A percentile compares a stretch with the other conserved stretches of the same genome.
Conservation (phyloP, 2,329 filamentous ascomycete genomes). For the Fusarium equiseti region DNA sequence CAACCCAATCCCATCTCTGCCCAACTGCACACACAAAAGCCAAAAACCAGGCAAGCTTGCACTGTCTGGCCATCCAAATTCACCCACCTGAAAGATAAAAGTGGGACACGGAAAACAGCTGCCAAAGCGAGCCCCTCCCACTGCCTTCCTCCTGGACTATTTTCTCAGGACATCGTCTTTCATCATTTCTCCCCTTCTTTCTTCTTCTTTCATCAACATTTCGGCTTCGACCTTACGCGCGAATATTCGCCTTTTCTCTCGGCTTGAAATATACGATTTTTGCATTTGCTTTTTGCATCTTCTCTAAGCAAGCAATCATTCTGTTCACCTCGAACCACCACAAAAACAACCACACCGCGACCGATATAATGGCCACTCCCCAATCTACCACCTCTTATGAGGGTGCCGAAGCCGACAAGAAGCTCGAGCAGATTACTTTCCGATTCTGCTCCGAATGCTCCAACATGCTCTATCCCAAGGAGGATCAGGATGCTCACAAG, state of each 20-base stretch:
- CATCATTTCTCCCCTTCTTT: slow-evolving; percentile 16
- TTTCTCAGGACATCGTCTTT: slow-evolving; percentile 25
- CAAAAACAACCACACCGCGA: slow-evolving; percentile 23
- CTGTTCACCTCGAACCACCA: slow-evolving; percentile 12
- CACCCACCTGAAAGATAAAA: slow-evolving; percentile 23
- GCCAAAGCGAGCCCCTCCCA: slow-evolving; percentile 24
- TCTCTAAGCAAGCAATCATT: slow-evolving; percentile 17
- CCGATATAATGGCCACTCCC: slow-evolving; percentile 67
- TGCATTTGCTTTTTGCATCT: slow-evolving; percentile 13
- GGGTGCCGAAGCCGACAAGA: slow-evolving; percentile 60
- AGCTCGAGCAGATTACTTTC: slow-evolving; percentile 88
- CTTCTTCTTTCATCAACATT: slow-evolving; percentile 25
- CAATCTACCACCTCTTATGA: slow-evolving; percentile 62
- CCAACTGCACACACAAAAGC: slow-evolving; percentile 13
- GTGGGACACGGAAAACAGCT: slow-evolving; percentile 26
- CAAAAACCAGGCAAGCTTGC: slow-evolving; percentile 10
- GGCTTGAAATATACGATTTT: slow-evolving; percentile 25
- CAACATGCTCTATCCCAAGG: slow-evolving; percentile 97
- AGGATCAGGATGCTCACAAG: slow-evolving; percentile 84
- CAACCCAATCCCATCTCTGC: slow-evolving; percentile 14
- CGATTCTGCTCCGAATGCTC: slow-evolving; percentile 99
- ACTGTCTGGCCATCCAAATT: slow-evolving; percentile 13
- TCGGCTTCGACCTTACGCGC: slow-evolving; percentile 17
- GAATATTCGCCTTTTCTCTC: slow-evolving; percentile 10
- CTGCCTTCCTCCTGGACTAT: slow-evolving; percentile 30